phyloP scores from a whole-genome alignment of 192 early-diverging fungal genomes.

The Gamsiella multidivaricata region DNA sequence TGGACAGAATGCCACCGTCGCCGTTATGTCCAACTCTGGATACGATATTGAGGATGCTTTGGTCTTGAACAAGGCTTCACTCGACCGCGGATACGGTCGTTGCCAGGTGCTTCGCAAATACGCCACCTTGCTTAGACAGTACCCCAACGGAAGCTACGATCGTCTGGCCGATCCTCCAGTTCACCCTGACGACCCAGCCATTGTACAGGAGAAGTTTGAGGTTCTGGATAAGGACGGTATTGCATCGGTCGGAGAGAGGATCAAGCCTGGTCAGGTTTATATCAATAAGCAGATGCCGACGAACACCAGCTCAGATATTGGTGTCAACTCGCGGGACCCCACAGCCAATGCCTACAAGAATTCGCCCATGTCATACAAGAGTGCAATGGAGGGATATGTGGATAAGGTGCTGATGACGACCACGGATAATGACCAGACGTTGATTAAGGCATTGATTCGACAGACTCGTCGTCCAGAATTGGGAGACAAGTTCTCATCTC shows the following conservation, averaged over 20 bases:
- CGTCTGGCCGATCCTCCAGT: constrained; percentile 75
- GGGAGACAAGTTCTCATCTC: constrained; percentile 98
- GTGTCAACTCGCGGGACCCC: constrained; percentile 59
- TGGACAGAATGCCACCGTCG: constrained; percentile 91
- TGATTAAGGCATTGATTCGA: constrained; percentile 90
- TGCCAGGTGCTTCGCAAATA: constrained; percentile 95
- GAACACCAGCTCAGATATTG: constrained; percentile 72
- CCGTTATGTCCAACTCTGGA: constrained; percentile 97
- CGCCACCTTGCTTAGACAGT: constrained; percentile 84
- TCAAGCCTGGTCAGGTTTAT: constrained; percentile 76
- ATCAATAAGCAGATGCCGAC: constrained; percentile 92
- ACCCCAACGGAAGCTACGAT: constrained; percentile 89
- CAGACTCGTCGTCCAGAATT: constrained; percentile 96
- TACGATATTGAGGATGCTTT: constrained; percentile 99
- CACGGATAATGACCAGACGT: constrained; percentile 89
- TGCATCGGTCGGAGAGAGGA: constrained; percentile 81
- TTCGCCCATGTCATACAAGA: constrained; percentile 88
- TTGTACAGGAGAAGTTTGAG: constrained; percentile 68
- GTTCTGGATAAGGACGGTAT: constrained; percentile 91
- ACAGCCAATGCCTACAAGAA: constrained; percentile 69
- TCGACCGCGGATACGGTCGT: constrained; percentile 96
- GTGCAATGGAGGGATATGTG: constrained; percentile 88
- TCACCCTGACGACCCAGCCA: constrained; percentile 31
- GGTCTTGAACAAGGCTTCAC: constrained; percentile 91
- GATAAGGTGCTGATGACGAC: constrained; percentile 95